A percentile compares a stretch with the other conserved stretches of the same genome.
Evolutionary conservation across 768 basidiomycete species (phyloP).

Genomic region (Daedalea quercina): DNA sequence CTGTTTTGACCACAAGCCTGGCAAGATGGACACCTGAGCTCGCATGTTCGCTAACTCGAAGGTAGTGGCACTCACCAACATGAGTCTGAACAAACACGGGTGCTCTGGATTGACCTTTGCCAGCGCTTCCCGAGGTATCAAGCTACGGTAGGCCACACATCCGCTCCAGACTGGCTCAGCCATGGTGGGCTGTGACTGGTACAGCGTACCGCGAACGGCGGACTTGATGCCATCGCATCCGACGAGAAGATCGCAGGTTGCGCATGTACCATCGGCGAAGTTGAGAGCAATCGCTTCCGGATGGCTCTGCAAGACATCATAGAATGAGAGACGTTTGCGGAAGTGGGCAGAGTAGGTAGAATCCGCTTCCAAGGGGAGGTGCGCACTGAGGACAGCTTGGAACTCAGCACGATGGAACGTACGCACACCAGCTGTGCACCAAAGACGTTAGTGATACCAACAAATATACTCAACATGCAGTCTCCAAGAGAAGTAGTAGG

Average conservation of each 20-base stretch:
- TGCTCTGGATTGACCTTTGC: conserved; percentile 18
- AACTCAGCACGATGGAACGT: conserved; percentile 22
- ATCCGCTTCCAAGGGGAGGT: conserved; percentile 12
- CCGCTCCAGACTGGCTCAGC: conserved; percentile 56
- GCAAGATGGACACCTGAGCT: no score
- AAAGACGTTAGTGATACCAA: no score
- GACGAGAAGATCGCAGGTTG: conserved; percentile 19
- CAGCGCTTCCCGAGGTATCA: conserved; percentile 38
- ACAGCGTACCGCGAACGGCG: conserved; percentile 17
- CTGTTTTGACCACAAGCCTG: no score
- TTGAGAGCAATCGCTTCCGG: conserved; percentile 12
- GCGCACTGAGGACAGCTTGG: conserved; percentile 17
- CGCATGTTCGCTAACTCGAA: no score
- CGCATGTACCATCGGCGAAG: conserved; percentile 19
- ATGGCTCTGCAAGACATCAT: conserved; percentile 1
- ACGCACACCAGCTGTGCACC: no score
- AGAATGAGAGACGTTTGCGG: conserved; percentile 24
- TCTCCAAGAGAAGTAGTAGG: no score
- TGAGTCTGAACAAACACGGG: conserved; percentile 12
- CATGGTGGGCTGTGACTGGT: conserved; percentile 32
- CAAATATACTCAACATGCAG: no score
- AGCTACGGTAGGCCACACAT: conserved; percentile 46
- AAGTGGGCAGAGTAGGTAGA: conserved; percentile 16
- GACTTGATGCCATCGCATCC: conserved; percentile 24
- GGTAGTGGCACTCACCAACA: conserved; percentile 17